Evolutionary conservation across 148 eudicot species (phyloP).

Genomic region (Simmondsia chinensis): DNA sequence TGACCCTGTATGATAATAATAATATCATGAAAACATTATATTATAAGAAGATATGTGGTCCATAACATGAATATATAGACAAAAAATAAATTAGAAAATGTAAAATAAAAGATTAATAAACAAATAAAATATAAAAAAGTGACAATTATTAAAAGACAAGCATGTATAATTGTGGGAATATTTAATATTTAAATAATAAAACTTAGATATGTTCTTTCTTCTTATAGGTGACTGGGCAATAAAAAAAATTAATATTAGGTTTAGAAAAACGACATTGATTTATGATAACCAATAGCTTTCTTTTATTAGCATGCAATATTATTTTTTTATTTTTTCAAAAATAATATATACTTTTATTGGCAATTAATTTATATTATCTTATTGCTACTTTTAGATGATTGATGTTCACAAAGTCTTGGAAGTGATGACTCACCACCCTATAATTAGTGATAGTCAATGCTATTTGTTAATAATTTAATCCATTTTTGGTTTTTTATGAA

Average conservation of each 20-base stretch:
- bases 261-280: slow-evolving; percentile 12
- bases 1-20: too few relatives aligned
- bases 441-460: too few relatives aligned
- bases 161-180: too few relatives aligned
- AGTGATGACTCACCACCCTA: slow-evolving; percentile 5
- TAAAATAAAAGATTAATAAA: too few relatives aligned
- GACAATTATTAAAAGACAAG: too few relatives aligned
- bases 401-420: background rate
- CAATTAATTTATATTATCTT: slow-evolving; percentile 1
- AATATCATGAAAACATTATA: too few relatives aligned
- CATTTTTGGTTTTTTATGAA: background rate
- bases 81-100: too few relatives aligned
- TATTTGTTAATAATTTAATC: background rate
- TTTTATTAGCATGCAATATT: slow-evolving; percentile 9
- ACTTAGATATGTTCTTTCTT: slow-evolving; percentile 10
- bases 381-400: slow-evolving; percentile 1
- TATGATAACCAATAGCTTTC: slow-evolving; percentile 3
- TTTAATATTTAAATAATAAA: background rate
- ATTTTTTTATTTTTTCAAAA: too few relatives aligned
- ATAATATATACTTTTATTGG: background rate
- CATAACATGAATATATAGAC: too few relatives aligned
- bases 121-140: too few relatives aligned
- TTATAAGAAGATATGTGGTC: too few relatives aligned
- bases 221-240: slow-evolving; percentile 11
- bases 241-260: slow-evolving; percentile 18